Base-by-base conservation (phyloP, 371 early-diverging fungal genomes). In the Mucor racemosus region DNA sequence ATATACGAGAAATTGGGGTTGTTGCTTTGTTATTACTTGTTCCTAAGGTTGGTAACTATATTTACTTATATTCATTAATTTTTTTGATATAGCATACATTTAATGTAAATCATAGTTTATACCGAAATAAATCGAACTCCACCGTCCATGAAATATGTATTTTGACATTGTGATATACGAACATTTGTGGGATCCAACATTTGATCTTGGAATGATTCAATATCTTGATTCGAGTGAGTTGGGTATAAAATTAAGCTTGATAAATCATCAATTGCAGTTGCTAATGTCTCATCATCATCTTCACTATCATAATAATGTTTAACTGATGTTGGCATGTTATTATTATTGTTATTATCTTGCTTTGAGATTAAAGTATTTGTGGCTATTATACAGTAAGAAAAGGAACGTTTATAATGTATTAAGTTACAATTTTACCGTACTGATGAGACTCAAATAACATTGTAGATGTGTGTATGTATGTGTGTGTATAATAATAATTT, bases 41-140 rank as follows among this genome's bases (percentile, higher is more conserved):
- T 19, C 78, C 78, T 53, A 78, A 67, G 9, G 78, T 78, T 33
- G 78, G 78, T 26, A 78, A 65, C 78, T 77, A 36, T 19, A 38
- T 34, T 62, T 33, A 36, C 42, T 41, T 26, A 33, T 41, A 34
- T 33, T 31, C 53, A 21, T 53, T 53, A 54, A 17, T 40, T 56
- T 56, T 56, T 35, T 33, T 56, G 39, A 35, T 21, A 31, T 13
- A 13, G 11, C 7, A 0, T 1, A 13, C 53, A 26, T 31, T 10
- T 31, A 13, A 13, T 53, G 31, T 31, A 31, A 41, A 33, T 31
- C 10, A 50, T 38, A 55, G 57, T 11, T 17, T 56, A 71, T 78
- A 78, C 78, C 31, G 78, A 78, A 65, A 78, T 78, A 38, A 78
- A 77, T 60, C 77, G 60, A 34, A 69, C 72, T 39, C 77, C 74